A percentile compares a stretch with the other conserved stretches of the same genome.
Evolutionary conservation across 169 alveolate genomes (phyloP).

Genomic region (Haemoproteus tartakovskyi): DNA sequence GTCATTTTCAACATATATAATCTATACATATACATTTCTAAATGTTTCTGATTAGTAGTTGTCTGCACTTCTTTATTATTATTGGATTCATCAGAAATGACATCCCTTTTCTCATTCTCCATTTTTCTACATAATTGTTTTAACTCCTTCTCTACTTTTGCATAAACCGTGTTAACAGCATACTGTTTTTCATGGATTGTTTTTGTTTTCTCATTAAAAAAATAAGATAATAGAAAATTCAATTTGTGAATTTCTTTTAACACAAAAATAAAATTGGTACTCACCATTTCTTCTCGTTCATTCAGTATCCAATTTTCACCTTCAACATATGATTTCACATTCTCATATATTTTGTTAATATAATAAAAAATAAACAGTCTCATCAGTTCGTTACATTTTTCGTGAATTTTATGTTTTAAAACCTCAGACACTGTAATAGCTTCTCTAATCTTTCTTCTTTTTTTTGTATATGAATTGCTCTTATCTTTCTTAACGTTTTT

Average conservation of each 20-base stretch:
- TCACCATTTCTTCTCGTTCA: conserved; percentile 2
- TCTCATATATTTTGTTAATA: conserved; percentile 16
- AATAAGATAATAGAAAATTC: conserved; percentile 2
- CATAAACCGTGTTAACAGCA: conserved; percentile 2
- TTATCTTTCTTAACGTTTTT: neutral
- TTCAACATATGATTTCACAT: conserved; percentile 6
- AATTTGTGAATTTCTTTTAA: conserved; percentile 15
- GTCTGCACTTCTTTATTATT: neutral
- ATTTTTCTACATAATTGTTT: conserved; percentile 8
- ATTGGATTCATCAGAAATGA: neutral
- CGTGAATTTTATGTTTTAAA: conserved; percentile 16
- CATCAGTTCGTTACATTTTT: conserved; percentile 36
- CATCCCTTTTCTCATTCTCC: neutral
- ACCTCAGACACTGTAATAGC: conserved; percentile 12
- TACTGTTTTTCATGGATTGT: neutral
- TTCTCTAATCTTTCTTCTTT: neutral
- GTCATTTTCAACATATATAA: conserved; percentile 51
- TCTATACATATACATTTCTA: conserved; percentile 61
- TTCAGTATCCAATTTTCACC: neutral
- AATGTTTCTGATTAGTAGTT: conserved; percentile 1
- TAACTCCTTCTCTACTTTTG: conserved; percentile 6
- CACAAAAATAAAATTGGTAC: conserved; percentile 22
- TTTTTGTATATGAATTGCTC: neutral
- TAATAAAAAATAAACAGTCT: conserved; percentile 31
- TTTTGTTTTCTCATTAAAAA: conserved; percentile 1